Evolutionary conservation across 192 early-diverging fungal species (phyloP).

Genomic region (Linnemannia zychae): DNA sequence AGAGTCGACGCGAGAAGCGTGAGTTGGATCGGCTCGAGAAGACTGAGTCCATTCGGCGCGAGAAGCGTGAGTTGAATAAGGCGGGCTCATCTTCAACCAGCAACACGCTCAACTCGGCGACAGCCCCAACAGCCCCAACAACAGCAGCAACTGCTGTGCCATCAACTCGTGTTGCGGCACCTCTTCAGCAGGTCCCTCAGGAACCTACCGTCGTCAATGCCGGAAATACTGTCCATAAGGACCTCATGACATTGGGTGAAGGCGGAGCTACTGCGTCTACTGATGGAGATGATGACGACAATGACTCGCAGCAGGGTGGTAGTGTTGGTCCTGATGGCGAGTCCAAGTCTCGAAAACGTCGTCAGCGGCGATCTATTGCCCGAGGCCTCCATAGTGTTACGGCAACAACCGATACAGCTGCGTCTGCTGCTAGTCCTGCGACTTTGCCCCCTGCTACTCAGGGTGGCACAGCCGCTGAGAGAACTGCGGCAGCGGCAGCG

Average conservation of each 20-base stretch:
- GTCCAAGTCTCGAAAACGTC: constrained; percentile 17
- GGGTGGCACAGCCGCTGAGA: neutral
- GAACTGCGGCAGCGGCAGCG: neutral
- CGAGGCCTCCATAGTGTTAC: neutral
- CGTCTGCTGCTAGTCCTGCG: neutral
- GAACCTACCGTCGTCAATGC: neutral
- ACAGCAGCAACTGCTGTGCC: neutral
- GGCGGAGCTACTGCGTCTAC: neutral
- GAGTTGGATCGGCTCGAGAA: no score
- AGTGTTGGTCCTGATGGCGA: neutral
- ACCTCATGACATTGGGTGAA: no score
- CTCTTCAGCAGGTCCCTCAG: neutral
- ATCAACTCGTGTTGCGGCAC: neutral
- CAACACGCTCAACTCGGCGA: neutral
- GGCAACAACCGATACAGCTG: neutral
- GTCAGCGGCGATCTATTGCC: constrained; percentile 2
- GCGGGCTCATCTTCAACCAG: neutral
- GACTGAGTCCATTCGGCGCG: no score
- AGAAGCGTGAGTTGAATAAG: neutral
- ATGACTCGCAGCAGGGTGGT: neutral
- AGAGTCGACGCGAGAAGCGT: constrained; percentile 1
- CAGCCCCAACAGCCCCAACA: neutral
- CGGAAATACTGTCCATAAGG: neutral
- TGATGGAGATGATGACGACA: constrained; percentile 7
- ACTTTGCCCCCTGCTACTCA: neutral